A percentile compares a stretch with the other conserved stretches of the same genome.
These are phyloP conservation scores for Diaporthe nobilis DNA, from an alignment of 2,329 filamentous ascomycete species.

Conservation along the genomic window DNA sequence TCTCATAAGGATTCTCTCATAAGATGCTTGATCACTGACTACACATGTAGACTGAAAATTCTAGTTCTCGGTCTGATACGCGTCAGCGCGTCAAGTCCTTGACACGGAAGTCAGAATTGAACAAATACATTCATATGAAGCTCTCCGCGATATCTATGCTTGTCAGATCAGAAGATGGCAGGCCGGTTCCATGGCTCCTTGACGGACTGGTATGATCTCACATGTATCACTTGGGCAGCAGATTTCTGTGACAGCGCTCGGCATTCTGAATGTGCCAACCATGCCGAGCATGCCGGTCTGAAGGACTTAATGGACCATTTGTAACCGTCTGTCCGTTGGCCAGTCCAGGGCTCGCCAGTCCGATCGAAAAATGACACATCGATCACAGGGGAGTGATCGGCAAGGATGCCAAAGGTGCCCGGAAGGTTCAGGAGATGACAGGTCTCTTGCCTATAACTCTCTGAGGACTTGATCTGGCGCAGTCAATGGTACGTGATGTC, in stretches of 20 bases:
- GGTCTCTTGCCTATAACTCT: background rate
- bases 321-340: background rate
- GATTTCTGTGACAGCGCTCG: too few relatives aligned
- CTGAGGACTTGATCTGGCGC: background rate
- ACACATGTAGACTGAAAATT: background rate
- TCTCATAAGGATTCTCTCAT: background rate
- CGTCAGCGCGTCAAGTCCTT: background rate
- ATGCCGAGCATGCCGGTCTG: background rate
- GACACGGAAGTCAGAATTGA: background rate
- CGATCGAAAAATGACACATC: background rate
- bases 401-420: background rate
- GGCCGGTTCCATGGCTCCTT: background rate
- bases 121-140: background rate
- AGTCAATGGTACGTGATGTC: background rate
- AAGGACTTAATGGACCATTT: background rate
- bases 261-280: background rate
- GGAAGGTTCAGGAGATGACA: background rate
- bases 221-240: too few relatives aligned
- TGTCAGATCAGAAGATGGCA: background rate
- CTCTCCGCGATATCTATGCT: background rate
- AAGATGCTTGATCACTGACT: background rate
- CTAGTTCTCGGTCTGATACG: background rate
- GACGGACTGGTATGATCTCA: background rate
- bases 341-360: background rate
- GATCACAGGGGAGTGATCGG: background rate